Evolutionary conservation across 345 rosid genomes (phyloP), one percentile per base, ranked within the genome.

Genomic region (Arabis hirsuta): DNA sequence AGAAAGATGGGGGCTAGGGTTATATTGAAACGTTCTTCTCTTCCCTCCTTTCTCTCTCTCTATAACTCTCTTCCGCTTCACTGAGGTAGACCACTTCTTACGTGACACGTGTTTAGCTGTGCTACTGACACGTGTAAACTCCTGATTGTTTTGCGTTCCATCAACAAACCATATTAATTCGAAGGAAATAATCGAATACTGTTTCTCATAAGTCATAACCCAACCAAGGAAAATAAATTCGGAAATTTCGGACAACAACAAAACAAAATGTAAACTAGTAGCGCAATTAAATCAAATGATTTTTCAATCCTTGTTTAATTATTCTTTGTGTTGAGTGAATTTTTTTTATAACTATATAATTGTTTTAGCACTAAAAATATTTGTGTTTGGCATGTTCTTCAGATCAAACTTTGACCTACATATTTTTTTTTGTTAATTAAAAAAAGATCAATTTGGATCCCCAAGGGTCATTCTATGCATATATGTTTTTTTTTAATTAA

Each of bases 41-140:
- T n/a, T 4, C 42, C 4, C 42, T 63, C 19, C 26, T 65, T 38
- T 24, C 56, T 12, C 12, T 31, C 1, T 52, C 27, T 39, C 50
- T 16, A 16, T 16, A 16, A 16, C 16, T 16, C 16, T 16, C 16
- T 16, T 16, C 16, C 16, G 16, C 16, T 16, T 16, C 16, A 16
- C 16, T 16, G 16, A 16, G 16, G 16, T 52, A 52, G 60, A 66
- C 61, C 68, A 71, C 34, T 71, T 60, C 67, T 60, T 51, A 6
- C 27, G 22, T 42, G 34, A 19, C 51, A 51, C 67, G 61, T 61
- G 53, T 60, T 27, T 6, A 0, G 6, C 10, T 9, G 0, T 0
- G 0, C 0, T 4, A 3, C 0, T 2, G 59, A 39, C 59, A 16
- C 59, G 67, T 70, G 59, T 48, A 22, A 3, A 38, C 36, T n/a